Base-by-base conservation (phyloP, 2,329 filamentous ascomycete genomes). In the Talaromyces sp. region DNA sequence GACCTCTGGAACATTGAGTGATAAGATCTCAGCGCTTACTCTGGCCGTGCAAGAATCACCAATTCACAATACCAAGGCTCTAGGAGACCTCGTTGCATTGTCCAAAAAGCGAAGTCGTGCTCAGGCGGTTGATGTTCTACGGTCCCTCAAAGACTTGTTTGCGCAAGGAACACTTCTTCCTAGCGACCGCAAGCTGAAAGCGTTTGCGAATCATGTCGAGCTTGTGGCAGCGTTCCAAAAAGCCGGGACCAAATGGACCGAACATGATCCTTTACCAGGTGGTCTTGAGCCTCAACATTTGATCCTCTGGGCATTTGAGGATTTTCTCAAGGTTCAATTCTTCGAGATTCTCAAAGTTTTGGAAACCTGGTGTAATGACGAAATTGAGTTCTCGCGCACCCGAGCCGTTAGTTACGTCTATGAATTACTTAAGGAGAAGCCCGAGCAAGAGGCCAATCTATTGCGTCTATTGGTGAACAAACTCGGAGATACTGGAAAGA, bases 21-120 rank as follows among this genome's bases (percentile, higher is more conserved):
- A 99, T 77, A 98, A 97, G 77, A 90, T 98, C 50, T 99, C 95
- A 2, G 96, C 95, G 3, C 83, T 99, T 73, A 99, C 95, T 4
- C 83, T 99, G 70, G 90, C 95, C 64, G 89, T 97, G 13, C 96
- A 99, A 80, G 95, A 99, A 78, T 98, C 96, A 9, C 95, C 95
- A 19, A 81, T 98, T 61, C 95, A 99, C 78, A 98, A 93, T 67
- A 89, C 88, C 68, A 94, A 95, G 74, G 90, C 93, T 0, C 88
- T 98, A 68, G 94, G 98, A 71, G 92, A 87, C 68, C 82, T 99
- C 56, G 83, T 98, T 69, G 86, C 81, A 1, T 81, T 99, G 50
- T 92, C 93, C n/a, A 90, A 88, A 73, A 99, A 99, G 80, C 92
- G 93, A 78, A 98, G 92, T 75, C 90, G 96, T 76, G 91, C 91